Conservation (phyloP, 345 rosid species). For the Aegle marmelos region DNA sequence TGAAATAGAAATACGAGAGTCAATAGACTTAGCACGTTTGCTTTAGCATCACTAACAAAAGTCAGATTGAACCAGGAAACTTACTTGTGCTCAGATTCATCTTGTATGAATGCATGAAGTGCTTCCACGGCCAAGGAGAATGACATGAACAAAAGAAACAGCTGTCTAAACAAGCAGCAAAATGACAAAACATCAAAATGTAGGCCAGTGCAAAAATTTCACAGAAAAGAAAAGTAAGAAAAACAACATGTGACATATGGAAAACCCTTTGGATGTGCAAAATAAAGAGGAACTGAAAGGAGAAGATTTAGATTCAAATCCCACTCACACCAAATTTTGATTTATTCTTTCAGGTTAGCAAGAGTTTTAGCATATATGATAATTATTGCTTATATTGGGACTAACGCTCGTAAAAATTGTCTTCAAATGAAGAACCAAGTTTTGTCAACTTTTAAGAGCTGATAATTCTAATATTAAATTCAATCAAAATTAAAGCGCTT, state of each 20-base stretch:
- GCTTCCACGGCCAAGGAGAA: constrained; percentile 98
- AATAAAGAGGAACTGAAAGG: neutral
- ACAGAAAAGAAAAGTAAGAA: constrained; percentile 1
- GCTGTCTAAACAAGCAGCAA: constrained; percentile 95
- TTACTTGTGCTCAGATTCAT: constrained; percentile 98
- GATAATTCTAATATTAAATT: neutral
- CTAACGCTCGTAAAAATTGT: neutral
- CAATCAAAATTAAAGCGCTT: neutral
- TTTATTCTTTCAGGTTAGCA: neutral
- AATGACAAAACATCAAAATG: constrained; percentile 39
- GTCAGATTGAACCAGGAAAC: constrained; percentile 17
- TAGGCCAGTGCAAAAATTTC: constrained; percentile 25
- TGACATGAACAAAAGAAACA: constrained; percentile 98
- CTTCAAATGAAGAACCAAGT: neutral
- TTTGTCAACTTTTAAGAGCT: neutral
- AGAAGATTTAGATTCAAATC: neutral
- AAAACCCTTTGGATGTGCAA: neutral
- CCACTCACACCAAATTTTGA: neutral
- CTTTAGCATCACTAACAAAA: neutral
- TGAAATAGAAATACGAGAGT: neutral
- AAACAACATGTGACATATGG: neutral
- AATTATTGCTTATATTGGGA: neutral
- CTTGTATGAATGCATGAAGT: constrained; percentile 98
- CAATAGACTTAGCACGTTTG: neutral
- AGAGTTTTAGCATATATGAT: neutral